phyloP scores from a whole-genome alignment of 129 eudicot genomes.

The Artemisia annua region DNA sequence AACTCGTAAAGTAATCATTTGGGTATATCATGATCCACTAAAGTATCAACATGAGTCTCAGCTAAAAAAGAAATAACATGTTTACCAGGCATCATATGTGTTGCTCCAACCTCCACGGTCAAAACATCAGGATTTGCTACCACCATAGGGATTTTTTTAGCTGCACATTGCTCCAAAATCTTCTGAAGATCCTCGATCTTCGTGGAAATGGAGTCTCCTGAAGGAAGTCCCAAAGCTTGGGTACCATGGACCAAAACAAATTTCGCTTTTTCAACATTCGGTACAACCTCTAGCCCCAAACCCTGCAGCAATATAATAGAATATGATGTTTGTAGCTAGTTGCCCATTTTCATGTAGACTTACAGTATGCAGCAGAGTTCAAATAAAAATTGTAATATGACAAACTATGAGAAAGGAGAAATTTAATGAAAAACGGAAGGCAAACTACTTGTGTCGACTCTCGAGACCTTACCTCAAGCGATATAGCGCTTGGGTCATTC shows the following conservation, averaged over 20 bases:
- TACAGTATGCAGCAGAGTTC: conserved; percentile 11
- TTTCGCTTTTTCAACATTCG: conserved; percentile 72
- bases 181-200: conserved; percentile 68
- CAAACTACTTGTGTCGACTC: no score
- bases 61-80: no score
- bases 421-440: no score
- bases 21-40: no score
- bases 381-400: not conserved
- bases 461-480: conserved; percentile 59
- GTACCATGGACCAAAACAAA: conserved; percentile 94
- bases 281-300: conserved; percentile 77
- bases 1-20: no score
- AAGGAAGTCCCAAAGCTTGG: conserved; percentile 87
- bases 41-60: no score
- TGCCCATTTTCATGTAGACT: conserved; percentile 14
- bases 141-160: conserved; percentile 85
- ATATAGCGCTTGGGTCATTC: conserved; percentile 89
- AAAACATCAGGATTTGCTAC: conserved; percentile 97
- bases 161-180: conserved; percentile 71
- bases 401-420: not conserved
- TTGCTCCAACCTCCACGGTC: conserved; percentile 88
- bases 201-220: conserved; percentile 67
- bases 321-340: conserved; percentile 1
- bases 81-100: conserved; percentile 95
- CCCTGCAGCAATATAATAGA: conserved; percentile 47